Percentiles rank a stretch among this genome's conserved stretches.
Conservation (phyloP, 495 filamentous ascomycete genomes). For the Aspergillus sparsus region DNA sequence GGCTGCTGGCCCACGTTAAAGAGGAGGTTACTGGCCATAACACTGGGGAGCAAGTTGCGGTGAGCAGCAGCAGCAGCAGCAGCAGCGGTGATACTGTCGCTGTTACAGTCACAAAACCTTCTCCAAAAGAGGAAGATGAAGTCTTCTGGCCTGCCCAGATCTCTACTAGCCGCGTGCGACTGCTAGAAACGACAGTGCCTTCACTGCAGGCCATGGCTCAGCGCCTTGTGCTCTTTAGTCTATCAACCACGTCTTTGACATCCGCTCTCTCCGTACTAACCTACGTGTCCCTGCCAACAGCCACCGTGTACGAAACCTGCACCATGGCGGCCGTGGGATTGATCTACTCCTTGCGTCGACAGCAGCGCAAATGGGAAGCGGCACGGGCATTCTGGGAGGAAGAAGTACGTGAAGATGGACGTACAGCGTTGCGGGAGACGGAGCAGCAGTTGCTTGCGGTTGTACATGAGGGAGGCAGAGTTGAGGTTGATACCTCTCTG, state of each 20-base stretch:
- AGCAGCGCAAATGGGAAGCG: slow-evolving; percentile 79
- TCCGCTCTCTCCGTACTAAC: slow-evolving; percentile 66
- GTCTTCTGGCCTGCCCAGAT: slow-evolving; percentile 49
- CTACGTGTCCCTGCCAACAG: slow-evolving; percentile 60
- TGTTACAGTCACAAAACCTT: not conserved
- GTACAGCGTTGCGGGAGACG: slow-evolving; percentile 66
- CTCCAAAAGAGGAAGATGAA: slow-evolving; percentile 12
- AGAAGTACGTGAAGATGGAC: slow-evolving; percentile 77
- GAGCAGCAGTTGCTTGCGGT: slow-evolving; percentile 64
- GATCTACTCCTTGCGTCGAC: slow-evolving; percentile 67
- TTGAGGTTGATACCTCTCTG: slow-evolving; percentile 36
- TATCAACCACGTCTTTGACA: slow-evolving; percentile 63
- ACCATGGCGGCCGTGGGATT: slow-evolving; percentile 78
- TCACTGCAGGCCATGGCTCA: slow-evolving; percentile 79
- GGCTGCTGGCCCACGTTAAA: slow-evolving; percentile 40
- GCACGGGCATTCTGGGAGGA: slow-evolving; percentile 71
- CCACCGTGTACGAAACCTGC: slow-evolving; percentile 70
- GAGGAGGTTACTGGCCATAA: slow-evolving; percentile 2
- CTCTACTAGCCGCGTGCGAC: slow-evolving; percentile 46
- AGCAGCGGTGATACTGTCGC: slow-evolving; percentile 1
- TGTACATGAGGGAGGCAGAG: slow-evolving; percentile 52
- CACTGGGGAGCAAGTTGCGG: slow-evolving; percentile 1
- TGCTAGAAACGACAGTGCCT: slow-evolving; percentile 66
- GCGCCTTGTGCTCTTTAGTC: slow-evolving; percentile 70
- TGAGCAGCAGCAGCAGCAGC: not conserved